phyloP scores from a whole-genome alignment of 164 flowering plant species.

The Umbilicus rupestris region DNA sequence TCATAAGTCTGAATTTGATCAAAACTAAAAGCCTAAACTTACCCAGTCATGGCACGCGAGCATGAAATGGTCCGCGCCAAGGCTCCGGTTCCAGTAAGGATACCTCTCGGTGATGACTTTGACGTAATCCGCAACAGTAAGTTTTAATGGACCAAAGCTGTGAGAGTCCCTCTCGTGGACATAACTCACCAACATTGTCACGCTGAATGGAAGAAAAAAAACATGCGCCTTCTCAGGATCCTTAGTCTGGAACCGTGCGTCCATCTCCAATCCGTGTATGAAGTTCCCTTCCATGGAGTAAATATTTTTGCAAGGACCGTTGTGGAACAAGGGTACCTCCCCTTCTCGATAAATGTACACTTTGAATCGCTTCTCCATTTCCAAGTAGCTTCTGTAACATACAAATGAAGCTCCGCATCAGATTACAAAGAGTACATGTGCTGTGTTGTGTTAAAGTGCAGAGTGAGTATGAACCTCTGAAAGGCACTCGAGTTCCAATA shows the following conservation, averaged over 20 bases:
- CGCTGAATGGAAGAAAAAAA: conserved; percentile 54
- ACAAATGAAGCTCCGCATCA: neutral
- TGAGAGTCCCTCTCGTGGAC: conserved; percentile 33
- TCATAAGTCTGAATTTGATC: too few relatives aligned
- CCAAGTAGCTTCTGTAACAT: conserved; percentile 55
- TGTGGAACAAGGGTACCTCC: conserved; percentile 56
- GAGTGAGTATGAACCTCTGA: conserved; percentile 30
- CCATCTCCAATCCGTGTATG: conserved; percentile 34
- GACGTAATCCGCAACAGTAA: conserved; percentile 38
- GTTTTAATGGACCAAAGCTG: conserved; percentile 33
- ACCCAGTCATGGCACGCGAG: conserved; percentile 80
- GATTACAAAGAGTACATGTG: too few relatives aligned
- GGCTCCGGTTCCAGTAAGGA: conserved; percentile 64
- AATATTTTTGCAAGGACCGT: conserved; percentile 55
- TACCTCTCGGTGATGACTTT: conserved; percentile 31
- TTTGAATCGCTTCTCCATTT: conserved; percentile 58
- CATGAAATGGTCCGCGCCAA: conserved; percentile 65
- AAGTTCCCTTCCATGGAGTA: conserved; percentile 58
- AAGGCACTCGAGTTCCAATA: conserved; percentile 45
- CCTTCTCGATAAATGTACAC: conserved; percentile 58
- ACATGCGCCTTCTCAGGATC: conserved; percentile 46
- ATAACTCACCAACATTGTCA: conserved; percentile 33
- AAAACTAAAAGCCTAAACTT: neutral
- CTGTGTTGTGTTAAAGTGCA: too few relatives aligned
- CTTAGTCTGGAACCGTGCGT: conserved; percentile 30